Base-by-base conservation (phyloP, 352 stramenopile genomes). In the Globisporangium canariense region DNA sequence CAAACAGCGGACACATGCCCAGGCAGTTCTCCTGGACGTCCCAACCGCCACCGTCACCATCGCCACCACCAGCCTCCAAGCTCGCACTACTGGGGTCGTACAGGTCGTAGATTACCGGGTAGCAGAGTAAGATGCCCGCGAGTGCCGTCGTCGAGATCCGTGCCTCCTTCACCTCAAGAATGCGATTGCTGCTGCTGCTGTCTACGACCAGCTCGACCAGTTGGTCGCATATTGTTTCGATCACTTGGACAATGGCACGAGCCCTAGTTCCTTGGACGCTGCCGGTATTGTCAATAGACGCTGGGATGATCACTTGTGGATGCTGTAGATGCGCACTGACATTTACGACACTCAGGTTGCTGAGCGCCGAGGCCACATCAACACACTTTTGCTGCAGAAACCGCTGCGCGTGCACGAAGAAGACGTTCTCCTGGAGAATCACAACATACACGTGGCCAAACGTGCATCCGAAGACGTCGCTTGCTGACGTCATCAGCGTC, bases 1-100 rank as follows among this genome's bases (percentile, higher is more conserved):
- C 59, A 32, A 64, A 60, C 45, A 90, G 72, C 22, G 77, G 75
- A 60, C 71, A 77, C 73, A 86, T 70, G 4, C 69, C 66, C n/a
- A 90, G 72, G 46, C 77, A 88, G 57, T 88, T 90, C 4, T 68
- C 64, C 57, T 83, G 73, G 18, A 64, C 55, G 14, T 45, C 59
- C 77, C 75, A 83, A 5, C 55, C 66, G 4, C 36, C 10, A 5
- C 55, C 66, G 4, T n/a, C 10, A 20, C 57, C 30, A 40, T 40
- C 8, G 22, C 38, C 54, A 43, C 5, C 20, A 43, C 5, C 20
- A 51, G 8, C 9, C 7, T 20, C 38, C 18, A 16, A 6, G 13
- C 32, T 9, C 18, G 7, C 41, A 22, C 3, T 34, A 22, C 13
- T 51, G 25, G 14, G 61, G 5, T 45, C 54, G 5, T 62, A 54